Percentiles rank a stretch among this genome's conserved stretches.
Evolutionary conservation across 2,329 filamentous ascomycete genomes (phyloP).

Genomic region (Drechslerella stenobrocha): DNA sequence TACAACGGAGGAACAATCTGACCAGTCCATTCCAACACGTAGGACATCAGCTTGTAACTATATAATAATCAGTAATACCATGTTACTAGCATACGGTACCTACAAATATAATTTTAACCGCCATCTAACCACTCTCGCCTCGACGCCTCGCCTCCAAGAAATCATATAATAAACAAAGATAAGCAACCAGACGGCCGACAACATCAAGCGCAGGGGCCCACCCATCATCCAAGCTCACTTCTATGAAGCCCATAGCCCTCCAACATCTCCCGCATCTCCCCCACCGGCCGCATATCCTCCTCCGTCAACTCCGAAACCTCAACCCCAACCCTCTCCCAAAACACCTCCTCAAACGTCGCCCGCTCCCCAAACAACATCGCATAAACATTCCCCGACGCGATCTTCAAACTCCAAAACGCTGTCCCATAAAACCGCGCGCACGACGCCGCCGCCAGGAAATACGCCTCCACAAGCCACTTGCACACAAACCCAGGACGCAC

Average conservation of each 20-base stretch:
- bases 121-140: no score
- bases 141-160: background rate
- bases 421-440: constrained; percentile 27
- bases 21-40: no score
- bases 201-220: background rate
- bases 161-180: background rate
- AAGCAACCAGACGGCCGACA: background rate
- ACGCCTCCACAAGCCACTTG: constrained; percentile 43
- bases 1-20: no score
- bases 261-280: constrained; percentile 16
- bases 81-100: no score
- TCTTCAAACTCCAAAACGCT: constrained; percentile 23
- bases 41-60: no score
- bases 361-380: constrained; percentile 29
- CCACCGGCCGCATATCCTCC: constrained; percentile 16
- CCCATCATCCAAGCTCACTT: constrained; percentile 17
- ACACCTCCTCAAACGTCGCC: constrained; percentile 26
- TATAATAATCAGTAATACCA: no score
- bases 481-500: constrained; percentile 28
- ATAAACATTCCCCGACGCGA: constrained; percentile 10
- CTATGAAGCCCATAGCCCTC: constrained; percentile 10
- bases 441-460: constrained; percentile 25
- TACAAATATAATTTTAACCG: no score
- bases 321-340: constrained; percentile 22
- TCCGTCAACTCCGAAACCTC: constrained; percentile 17